Conservation (phyloP, 257 asterid genomes). For the Nicotiana otophora region DNA sequence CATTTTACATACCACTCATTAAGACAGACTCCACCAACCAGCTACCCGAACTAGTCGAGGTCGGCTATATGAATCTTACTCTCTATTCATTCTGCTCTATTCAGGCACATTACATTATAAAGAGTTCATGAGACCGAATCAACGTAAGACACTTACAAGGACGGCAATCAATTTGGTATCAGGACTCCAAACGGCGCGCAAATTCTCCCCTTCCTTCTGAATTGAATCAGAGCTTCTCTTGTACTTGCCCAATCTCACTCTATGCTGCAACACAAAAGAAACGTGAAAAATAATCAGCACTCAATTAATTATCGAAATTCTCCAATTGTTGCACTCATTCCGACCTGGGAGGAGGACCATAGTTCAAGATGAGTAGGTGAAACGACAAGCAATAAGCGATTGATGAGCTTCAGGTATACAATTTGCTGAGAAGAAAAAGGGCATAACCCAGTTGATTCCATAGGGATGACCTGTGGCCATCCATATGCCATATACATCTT, state of each 20-base stretch:
- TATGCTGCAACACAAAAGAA: constrained; percentile 57
- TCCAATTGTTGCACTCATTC: neutral
- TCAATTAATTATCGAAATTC: neutral
- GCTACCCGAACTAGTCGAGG: neutral
- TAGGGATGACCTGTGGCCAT: constrained; percentile 99
- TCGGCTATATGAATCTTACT: neutral
- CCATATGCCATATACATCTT: constrained; percentile 98
- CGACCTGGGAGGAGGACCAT: constrained; percentile 92
- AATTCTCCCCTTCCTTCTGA: constrained; percentile 80
- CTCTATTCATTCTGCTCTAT: neutral
- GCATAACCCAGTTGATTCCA: constrained; percentile 45
- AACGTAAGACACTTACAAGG: constrained; percentile 50
- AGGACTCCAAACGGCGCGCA: constrained; percentile 89
- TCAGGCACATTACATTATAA: neutral
- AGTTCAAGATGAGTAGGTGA: constrained; percentile 85
- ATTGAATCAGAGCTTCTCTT: constrained; percentile 68
- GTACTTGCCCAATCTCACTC: constrained; percentile 91
- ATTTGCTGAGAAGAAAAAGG: constrained; percentile 59
- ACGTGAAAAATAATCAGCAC: neutral
- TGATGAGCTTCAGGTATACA: constrained; percentile 70
- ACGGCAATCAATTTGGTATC: constrained; percentile 84
- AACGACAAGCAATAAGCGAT: constrained; percentile 78
- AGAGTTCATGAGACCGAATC: neutral
- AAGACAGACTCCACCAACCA: neutral
- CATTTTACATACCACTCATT: neutral